Conservation (phyloP, 1,284 basidiomycete species). For the Naganishia albida region DNA sequence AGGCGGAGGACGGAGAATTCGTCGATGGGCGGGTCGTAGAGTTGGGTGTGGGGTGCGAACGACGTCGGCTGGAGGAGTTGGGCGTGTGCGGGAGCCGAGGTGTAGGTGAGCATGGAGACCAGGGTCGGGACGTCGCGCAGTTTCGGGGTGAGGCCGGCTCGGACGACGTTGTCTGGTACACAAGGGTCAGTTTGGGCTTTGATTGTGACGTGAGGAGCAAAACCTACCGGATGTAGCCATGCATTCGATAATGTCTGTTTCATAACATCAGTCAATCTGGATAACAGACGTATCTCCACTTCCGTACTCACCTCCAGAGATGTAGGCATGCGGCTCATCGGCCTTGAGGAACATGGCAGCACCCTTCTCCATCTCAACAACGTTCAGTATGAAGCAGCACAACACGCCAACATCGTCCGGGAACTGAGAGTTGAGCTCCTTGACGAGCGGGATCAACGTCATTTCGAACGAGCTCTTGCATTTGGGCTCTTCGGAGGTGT, state of each 20-base stretch:
- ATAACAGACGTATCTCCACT: too few relatives aligned
- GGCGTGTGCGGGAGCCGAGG: slow-evolving; percentile 65
- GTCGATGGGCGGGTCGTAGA: slow-evolving; percentile 94
- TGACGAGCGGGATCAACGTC: slow-evolving; percentile 67
- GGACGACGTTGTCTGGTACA: slow-evolving; percentile 97
- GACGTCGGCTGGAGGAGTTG: slow-evolving; percentile 68
- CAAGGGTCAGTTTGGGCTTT: neutral
- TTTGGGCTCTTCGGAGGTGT: slow-evolving; percentile 54
- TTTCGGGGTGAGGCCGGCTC: slow-evolving; percentile 96
- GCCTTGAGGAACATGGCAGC: slow-evolving; percentile 94
- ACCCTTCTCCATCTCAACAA: slow-evolving; percentile 74
- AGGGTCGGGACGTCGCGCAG: slow-evolving; percentile 89
- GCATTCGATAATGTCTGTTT: slow-evolving; percentile 90
- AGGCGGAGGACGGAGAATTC: slow-evolving; percentile 86
- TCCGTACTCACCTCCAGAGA: slow-evolving; percentile 72
- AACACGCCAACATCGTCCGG: slow-evolving; percentile 92
- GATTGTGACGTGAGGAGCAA: neutral
- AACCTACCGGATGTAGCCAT: slow-evolving; percentile 78
- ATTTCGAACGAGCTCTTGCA: slow-evolving; percentile 48
- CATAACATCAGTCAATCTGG: slow-evolving; percentile 1
- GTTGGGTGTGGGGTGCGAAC: slow-evolving; percentile 57
- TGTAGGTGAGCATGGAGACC: slow-evolving; percentile 84
- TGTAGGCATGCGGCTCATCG: slow-evolving; percentile 95
- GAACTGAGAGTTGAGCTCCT: slow-evolving; percentile 76
- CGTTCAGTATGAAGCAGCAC: slow-evolving; percentile 89